Percentiles rank a stretch among this genome's conserved stretches.
Conservation (phyloP, 2,329 filamentous ascomycete genomes). For the Monosporascus sp. region DNA sequence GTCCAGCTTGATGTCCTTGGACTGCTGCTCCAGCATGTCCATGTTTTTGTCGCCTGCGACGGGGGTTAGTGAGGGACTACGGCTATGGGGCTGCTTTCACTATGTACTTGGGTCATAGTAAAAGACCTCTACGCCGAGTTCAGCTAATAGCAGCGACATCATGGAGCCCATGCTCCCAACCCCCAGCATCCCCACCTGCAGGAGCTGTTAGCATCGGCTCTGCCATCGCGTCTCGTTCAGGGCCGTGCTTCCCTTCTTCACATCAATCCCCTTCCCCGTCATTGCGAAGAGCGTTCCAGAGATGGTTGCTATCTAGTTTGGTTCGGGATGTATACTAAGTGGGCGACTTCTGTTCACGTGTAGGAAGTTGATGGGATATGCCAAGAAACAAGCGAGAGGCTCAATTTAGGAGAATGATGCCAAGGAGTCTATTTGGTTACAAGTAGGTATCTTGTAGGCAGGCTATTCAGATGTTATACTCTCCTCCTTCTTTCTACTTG, state of each 20-base stretch:
- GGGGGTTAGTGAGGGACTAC: not conserved
- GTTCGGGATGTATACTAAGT: too few species aligned
- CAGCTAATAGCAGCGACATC: conserved; percentile 53
- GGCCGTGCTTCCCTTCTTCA: not conserved
- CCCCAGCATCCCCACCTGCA: conserved; percentile 49
- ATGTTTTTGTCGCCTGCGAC: conserved; percentile 34
- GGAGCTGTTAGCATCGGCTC: not conserved
- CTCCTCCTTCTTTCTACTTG: not conserved
- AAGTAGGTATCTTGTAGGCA: too few species aligned
- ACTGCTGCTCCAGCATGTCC: conserved; percentile 32
- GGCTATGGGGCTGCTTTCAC: not conserved
- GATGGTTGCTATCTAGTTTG: too few species aligned
- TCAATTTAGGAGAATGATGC: too few species aligned
- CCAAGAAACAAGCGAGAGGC: too few species aligned
- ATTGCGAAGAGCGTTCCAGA: not conserved
- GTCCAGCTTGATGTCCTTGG: conserved; percentile 23
- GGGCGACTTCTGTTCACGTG: too few species aligned
- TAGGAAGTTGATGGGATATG: too few species aligned
- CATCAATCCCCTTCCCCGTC: not conserved
- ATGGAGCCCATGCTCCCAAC: conserved; percentile 56
- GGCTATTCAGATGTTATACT: too few species aligned
- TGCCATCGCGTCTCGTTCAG: not conserved
- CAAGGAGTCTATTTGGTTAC: too few species aligned
- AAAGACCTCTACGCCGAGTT: conserved; percentile 48
- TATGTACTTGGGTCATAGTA: conserved; percentile 43